These are phyloP conservation scores for Pestalotiopsis sp. DNA, from an alignment of 2,329 filamentous ascomycete genomes.

Conservation along the genomic window DNA sequence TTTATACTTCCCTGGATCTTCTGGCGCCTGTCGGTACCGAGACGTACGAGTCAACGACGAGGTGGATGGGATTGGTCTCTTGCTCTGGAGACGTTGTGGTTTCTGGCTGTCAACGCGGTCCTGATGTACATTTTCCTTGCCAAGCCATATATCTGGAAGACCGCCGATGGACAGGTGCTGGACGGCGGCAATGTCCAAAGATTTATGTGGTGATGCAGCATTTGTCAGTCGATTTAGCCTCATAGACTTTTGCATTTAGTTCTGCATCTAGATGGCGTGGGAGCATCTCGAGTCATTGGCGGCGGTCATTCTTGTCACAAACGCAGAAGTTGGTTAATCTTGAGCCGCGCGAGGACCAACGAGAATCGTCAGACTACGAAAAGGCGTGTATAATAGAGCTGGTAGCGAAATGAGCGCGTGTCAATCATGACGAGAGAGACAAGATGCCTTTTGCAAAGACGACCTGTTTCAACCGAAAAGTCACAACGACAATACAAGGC, in stretches of 20 bases:
- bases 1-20: slow-evolving; percentile 95
- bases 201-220: slow-evolving; percentile 72
- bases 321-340: not conserved
- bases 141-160: slow-evolving; percentile 67
- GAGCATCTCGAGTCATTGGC: not conserved
- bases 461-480: not conserved
- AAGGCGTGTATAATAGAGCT: not conserved
- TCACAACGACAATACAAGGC: no score
- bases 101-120: slow-evolving; percentile 61
- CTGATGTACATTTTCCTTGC: slow-evolving; percentile 75
- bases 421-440: not conserved
- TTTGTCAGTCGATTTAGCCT: not conserved
- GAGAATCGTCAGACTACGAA: not conserved
- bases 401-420: not conserved
- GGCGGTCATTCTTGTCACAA: not conserved
- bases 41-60: slow-evolving; percentile 12
- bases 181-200: slow-evolving; percentile 65
- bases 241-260: not conserved
- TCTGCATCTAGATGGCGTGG: not conserved
- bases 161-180: slow-evolving; percentile 50
- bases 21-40: slow-evolving; percentile 80
- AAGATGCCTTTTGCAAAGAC: not conserved
- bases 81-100: slow-evolving; percentile 68
- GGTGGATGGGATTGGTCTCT: slow-evolving; percentile 28
- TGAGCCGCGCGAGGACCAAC: not conserved